Base-by-base conservation (phyloP, 306 rosid species). In the Comarum palustre region DNA sequence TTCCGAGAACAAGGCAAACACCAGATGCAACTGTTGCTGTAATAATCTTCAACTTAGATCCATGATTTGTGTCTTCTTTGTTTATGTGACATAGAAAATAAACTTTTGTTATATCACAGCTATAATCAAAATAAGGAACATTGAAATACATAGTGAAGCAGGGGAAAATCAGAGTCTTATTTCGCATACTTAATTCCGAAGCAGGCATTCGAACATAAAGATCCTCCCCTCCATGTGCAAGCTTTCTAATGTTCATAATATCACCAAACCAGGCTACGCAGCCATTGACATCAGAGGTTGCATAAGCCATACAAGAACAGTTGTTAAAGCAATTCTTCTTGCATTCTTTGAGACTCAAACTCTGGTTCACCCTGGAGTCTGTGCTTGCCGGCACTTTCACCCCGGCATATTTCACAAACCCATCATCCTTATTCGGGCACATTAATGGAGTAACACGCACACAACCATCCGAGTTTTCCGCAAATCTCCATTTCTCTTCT, bases 271-370 rank as follows among this genome's bases (percentile, higher is more conserved):
- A 86, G 57, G 79, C 61, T 24, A 71, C 76, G 70, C 93, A 90
- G 17, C 89, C 91, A 72, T 78, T 72, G 24, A 42, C 63, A 78
- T 82, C 82, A 3, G 81, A 45, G 66, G 79, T 80, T 24, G 90
- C 72, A 64, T 75, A 86, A 58, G 90, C 93, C 63, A 54, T 74
- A 75, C 93, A 88, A 5, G 86, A 78, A 62, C 90, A 88, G 38
- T 86, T 78, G 48, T 24, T 73, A 66, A 82, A 80, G 77, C 93
- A 88, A 47, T 48, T 66, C 0, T 47, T 78, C 69, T 74, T 79
- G 60, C 96, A 88, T 60, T 85, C 84, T 2, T 46, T 24, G 7
- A 80, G 73, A 36, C 39, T 73, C 84, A 85, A 73, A 38, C 79
- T 77, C 45, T 15, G 70, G 27, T 86, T 77, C 17, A 60, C 41